Conservation (phyloP, 257 asterid genomes). For the Fraxinus pennsylvanica region DNA sequence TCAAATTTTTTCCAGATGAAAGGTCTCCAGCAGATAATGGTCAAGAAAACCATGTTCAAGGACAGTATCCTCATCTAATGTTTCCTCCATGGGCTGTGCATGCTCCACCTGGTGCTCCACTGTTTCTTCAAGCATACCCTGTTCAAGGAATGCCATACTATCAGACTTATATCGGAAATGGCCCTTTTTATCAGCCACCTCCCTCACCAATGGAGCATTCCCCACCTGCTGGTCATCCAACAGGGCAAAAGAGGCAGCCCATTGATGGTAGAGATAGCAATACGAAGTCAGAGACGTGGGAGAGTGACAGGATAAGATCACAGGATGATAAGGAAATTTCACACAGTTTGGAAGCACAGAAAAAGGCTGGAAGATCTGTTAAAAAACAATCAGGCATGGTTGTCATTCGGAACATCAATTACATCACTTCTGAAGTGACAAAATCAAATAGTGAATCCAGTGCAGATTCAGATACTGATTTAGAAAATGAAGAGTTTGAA, state of each 20-base stretch:
- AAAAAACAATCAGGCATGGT: slow-evolving; percentile 48
- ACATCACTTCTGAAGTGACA: slow-evolving; percentile 47
- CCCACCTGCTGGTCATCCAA: slow-evolving; percentile 39
- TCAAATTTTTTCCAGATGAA: slow-evolving; percentile 37
- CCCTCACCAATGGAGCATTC: slow-evolving; percentile 60
- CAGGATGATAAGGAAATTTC: slow-evolving; percentile 49
- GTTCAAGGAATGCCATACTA: slow-evolving; percentile 91
- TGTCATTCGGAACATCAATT: slow-evolving; percentile 52
- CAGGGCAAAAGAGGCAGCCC: slow-evolving; percentile 50
- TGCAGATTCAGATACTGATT: slow-evolving; percentile 45
- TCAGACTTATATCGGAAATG: slow-evolving; percentile 65
- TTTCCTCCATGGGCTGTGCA: slow-evolving; percentile 86
- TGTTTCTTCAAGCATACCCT: slow-evolving; percentile 76
- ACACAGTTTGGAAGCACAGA: slow-evolving; percentile 40
- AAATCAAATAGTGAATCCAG: slow-evolving; percentile 41
- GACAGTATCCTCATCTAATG: slow-evolving; percentile 71
- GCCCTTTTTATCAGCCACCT: slow-evolving; percentile 64
- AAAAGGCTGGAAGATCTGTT: slow-evolving; percentile 48
- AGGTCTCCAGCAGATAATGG: slow-evolving; percentile 48
- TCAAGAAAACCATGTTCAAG: slow-evolving; percentile 69
- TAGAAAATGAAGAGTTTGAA: slow-evolving; percentile 43
- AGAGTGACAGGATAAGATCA: slow-evolving; percentile 29
- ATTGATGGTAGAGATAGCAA: slow-evolving; percentile 51
- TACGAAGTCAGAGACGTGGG: slow-evolving; percentile 46
- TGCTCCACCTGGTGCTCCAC: slow-evolving; percentile 58